A percentile compares a stretch with the other conserved stretches of the same genome.
phyloP scores from a whole-genome alignment of 1,284 basidiomycete genomes.

The Vanrija pseudolonga region DNA sequence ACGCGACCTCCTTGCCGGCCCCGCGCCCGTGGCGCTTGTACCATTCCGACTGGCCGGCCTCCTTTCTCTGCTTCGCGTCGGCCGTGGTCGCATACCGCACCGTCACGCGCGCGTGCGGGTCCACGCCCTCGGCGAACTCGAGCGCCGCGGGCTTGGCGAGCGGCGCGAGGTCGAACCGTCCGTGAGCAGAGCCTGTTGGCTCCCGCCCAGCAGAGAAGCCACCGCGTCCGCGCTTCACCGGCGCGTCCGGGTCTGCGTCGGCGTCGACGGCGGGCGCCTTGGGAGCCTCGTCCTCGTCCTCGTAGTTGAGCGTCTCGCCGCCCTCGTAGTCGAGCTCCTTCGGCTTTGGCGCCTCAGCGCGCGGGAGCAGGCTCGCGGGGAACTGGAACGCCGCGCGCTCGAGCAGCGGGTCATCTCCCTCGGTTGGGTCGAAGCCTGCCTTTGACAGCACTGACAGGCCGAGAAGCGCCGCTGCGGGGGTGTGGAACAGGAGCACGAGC shows the following conservation, averaged over 20 bases:
- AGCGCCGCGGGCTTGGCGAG: background rate
- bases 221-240: constrained; percentile 30
- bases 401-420: constrained; percentile 43
- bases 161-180: constrained; percentile 17
- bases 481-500: constrained; percentile 38
- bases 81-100: constrained; percentile 33
- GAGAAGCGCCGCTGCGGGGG: constrained; percentile 32
- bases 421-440: constrained; percentile 44
- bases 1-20: constrained; percentile 38
- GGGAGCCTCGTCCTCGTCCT: background rate
- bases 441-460: constrained; percentile 38
- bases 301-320: background rate
- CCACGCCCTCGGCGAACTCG: constrained; percentile 29
- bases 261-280: background rate
- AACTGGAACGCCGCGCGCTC: constrained; percentile 39
- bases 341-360: constrained; percentile 10
- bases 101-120: constrained; percentile 38
- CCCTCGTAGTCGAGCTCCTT: constrained; percentile 1
- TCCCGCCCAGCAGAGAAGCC: constrained; percentile 18
- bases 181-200: background rate
- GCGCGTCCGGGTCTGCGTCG: constrained; percentile 7
- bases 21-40: constrained; percentile 34
- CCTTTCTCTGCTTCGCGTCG: constrained; percentile 25
- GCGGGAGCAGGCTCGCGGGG: constrained; percentile 34
- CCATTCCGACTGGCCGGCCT: constrained; percentile 35